Percentiles rank a stretch among this genome's conserved stretches.
Conservation (phyloP, 768 basidiomycete genomes). For the Lentinus brumalis region DNA sequence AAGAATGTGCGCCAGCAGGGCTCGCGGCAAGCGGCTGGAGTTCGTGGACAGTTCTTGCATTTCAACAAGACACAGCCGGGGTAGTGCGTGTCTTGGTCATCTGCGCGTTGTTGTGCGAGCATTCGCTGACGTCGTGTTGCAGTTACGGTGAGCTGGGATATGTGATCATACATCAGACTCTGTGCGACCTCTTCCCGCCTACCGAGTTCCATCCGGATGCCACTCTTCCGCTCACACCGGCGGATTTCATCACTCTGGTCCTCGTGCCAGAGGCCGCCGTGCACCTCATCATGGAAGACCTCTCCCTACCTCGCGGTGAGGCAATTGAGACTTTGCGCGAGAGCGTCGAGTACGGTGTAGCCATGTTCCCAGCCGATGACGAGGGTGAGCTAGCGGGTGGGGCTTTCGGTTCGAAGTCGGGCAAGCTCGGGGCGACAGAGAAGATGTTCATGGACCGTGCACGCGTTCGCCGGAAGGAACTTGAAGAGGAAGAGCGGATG, state of each 20-base stretch:
- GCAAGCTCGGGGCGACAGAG: constrained; percentile 40
- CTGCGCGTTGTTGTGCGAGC: not conserved
- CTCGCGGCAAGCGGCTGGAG: constrained; percentile 62
- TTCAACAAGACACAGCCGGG: constrained; percentile 87
- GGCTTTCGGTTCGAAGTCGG: not conserved
- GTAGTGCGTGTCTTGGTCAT: constrained; percentile 62
- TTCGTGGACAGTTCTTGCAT: constrained; percentile 72
- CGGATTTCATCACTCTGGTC: constrained; percentile 79
- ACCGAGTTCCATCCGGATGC: constrained; percentile 52
- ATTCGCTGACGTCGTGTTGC: not conserved
- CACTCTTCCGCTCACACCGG: constrained; percentile 65
- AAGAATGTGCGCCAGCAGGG: constrained; percentile 67
- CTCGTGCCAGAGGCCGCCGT: constrained; percentile 90
- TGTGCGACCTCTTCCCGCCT: constrained; percentile 76
- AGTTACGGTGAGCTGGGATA: constrained; percentile 90
- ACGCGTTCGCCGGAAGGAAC: constrained; percentile 39
- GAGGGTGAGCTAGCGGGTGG: constrained; percentile 27
- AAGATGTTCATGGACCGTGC: constrained; percentile 49
- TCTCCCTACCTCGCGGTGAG: constrained; percentile 43
- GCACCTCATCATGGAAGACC: constrained; percentile 81
- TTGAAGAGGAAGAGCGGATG: constrained; percentile 41
- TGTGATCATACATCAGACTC: constrained; percentile 74
- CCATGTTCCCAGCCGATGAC: constrained; percentile 75
- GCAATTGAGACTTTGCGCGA: constrained; percentile 68
- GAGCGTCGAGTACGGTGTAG: constrained; percentile 81